phyloP scores from a whole-genome alignment of 306 rosid species.

The Acacia crassicarpa region DNA sequence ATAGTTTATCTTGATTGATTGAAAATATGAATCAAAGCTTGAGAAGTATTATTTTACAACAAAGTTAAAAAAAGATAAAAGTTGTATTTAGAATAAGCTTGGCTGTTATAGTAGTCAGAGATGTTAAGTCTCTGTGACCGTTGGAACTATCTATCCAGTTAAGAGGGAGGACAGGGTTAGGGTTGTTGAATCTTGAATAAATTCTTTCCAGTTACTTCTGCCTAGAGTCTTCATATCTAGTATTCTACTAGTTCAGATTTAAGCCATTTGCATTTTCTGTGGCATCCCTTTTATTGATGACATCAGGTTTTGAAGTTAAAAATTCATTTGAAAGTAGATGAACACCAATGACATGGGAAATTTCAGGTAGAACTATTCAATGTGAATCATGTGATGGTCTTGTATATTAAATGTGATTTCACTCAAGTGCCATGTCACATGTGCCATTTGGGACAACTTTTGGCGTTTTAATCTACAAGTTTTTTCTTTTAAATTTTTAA shows the following conservation, averaged over 20 bases:
- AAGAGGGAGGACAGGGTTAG: not conserved
- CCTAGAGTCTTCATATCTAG: not conserved
- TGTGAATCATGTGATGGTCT: constrained; percentile 11
- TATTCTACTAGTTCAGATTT: not conserved
- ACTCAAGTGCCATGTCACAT: not conserved
- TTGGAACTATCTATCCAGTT: not conserved
- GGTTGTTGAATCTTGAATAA: not conserved
- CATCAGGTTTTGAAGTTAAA: not conserved
- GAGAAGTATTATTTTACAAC: not conserved
- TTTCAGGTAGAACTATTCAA: constrained; percentile 8
- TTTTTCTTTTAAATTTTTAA: constrained; percentile 19
- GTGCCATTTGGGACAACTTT: not conserved
- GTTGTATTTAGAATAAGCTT: not conserved
- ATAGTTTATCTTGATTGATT: not conserved
- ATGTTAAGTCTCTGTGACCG: not conserved
- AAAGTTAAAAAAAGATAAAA: not conserved
- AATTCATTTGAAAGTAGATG: not conserved
- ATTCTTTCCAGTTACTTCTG: not conserved
- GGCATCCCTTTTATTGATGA: not conserved
- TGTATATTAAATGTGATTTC: not conserved
- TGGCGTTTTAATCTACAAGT: not conserved
- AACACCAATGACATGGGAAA: constrained; percentile 22
- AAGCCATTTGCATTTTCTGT: not conserved
- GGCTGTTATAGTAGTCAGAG: not conserved
- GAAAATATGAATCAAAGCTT: not conserved